A percentile compares a stretch with the other conserved stretches of the same genome.
phyloP scores from a whole-genome alignment of 805 yeast genomes.

The Jamesozyma jinghongensis region DNA sequence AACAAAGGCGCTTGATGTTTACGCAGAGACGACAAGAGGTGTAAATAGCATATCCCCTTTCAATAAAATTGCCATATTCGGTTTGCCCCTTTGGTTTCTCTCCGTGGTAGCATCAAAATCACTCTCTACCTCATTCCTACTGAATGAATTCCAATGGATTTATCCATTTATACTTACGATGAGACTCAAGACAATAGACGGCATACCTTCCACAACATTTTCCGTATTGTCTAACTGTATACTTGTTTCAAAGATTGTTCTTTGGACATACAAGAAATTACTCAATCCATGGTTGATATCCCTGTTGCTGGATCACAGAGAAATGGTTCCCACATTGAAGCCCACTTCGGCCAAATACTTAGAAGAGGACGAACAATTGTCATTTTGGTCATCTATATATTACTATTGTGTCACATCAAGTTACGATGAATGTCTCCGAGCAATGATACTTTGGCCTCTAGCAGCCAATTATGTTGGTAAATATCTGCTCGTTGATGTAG shows the following conservation, averaged over 20 bases:
- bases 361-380: not conserved
- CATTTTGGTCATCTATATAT: not conserved
- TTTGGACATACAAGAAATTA: not conserved
- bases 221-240: slow-evolving; percentile 3
- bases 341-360: too few species aligned
- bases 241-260: not conserved
- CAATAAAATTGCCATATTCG: slow-evolving; percentile 14
- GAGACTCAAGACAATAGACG: slow-evolving; percentile 7
- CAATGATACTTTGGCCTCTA: slow-evolving; percentile 15
- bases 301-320: not conserved
- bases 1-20: slow-evolving; percentile 24
- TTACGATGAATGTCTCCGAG: slow-evolving; percentile 14
- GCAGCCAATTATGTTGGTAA: slow-evolving; percentile 12
- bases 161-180: slow-evolving; percentile 11
- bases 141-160: slow-evolving; percentile 12
- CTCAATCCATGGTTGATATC: not conserved
- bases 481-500: not conserved
- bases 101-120: slow-evolving; percentile 2
- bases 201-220: not conserved
- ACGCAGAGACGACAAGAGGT: slow-evolving; percentile 17
- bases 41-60: slow-evolving; percentile 12
- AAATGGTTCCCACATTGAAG: too few species aligned
- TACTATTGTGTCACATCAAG: slow-evolving; percentile 2
- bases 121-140: not conserved
- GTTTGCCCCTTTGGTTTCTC: slow-evolving; percentile 16